Evolutionary conservation across 148 eudicot species (phyloP).

Genomic region (Cornus controversa): DNA sequence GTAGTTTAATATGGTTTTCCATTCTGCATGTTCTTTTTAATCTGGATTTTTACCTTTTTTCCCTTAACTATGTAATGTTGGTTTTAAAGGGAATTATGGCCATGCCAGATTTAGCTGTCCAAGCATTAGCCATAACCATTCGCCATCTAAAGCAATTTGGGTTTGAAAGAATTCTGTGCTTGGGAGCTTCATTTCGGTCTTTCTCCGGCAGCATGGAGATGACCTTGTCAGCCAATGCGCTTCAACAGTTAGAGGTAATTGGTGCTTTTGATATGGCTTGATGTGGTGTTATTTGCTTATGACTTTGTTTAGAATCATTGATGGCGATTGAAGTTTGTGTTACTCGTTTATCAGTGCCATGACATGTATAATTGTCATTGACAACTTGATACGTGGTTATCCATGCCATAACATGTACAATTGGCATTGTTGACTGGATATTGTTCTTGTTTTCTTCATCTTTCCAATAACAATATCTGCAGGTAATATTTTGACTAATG

Average conservation of each 20-base stretch:
- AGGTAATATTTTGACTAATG: no score
- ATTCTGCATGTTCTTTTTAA: slow-evolving; percentile 5
- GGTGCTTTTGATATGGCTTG: background rate
- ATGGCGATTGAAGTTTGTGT: background rate
- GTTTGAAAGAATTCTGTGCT: slow-evolving; percentile 65
- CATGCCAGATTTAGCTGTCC: slow-evolving; percentile 74
- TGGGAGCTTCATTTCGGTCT: slow-evolving; percentile 83
- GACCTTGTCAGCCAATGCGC: slow-evolving; percentile 91
- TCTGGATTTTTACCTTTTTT: background rate
- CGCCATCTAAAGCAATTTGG: slow-evolving; percentile 92
- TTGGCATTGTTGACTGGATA: background rate
- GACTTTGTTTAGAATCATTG: background rate
- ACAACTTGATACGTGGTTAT: background rate
- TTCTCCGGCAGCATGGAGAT: slow-evolving; percentile 70
- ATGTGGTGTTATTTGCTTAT: background rate
- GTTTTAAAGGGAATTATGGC: slow-evolving; percentile 59
- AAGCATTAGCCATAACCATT: slow-evolving; percentile 71
- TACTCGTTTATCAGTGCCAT: background rate
- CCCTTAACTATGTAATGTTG: background rate
- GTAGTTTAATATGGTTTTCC: background rate
- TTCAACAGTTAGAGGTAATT: slow-evolving; percentile 88
- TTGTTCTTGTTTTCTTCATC: background rate
- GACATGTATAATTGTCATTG: background rate
- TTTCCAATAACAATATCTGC: no score
- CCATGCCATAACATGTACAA: no score